Conservation (phyloP, 306 rosid genomes). For the Citrullus amarus region DNA sequence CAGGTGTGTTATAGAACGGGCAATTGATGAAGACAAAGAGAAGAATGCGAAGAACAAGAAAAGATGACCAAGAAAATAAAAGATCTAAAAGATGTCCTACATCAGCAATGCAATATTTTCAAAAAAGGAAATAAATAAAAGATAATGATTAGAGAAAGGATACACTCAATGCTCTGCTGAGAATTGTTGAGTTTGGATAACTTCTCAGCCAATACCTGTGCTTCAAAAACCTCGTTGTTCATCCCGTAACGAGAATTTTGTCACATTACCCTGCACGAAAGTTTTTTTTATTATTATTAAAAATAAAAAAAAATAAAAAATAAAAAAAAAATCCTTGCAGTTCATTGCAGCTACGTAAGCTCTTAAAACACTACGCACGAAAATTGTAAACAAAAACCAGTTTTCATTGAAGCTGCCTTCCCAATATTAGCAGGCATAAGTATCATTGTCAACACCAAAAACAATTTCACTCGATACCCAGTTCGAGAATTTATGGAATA, state of each 20-base stretch:
- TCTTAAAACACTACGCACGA: background rate
- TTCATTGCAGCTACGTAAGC: background rate
- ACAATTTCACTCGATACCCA: background rate
- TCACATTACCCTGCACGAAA: slow-evolving; percentile 24
- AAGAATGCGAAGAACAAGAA: too few species aligned
- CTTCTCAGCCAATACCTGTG: slow-evolving; percentile 51
- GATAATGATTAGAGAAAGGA: slow-evolving; percentile 23
- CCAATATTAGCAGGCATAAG: background rate
- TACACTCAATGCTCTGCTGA: slow-evolving; percentile 90
- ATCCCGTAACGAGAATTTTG: slow-evolving; percentile 29
- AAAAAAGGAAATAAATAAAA: background rate
- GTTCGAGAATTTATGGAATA: background rate
- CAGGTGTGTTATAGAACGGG: background rate
- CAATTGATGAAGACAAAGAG: too few species aligned
- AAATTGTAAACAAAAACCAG: background rate
- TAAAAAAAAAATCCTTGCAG: background rate
- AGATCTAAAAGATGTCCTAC: too few species aligned
- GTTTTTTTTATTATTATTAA: background rate
- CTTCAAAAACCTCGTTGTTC: slow-evolving; percentile 52
- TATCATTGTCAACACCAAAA: background rate
- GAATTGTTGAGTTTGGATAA: slow-evolving; percentile 76
- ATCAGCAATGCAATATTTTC: background rate
- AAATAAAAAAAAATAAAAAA: too few species aligned
- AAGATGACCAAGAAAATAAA: too few species aligned
- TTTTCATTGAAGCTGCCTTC: background rate